These are phyloP conservation scores for Sugiyamaella lignohabitans DNA, from an alignment of 805 yeast genomes.

Conservation along the genomic window DNA sequence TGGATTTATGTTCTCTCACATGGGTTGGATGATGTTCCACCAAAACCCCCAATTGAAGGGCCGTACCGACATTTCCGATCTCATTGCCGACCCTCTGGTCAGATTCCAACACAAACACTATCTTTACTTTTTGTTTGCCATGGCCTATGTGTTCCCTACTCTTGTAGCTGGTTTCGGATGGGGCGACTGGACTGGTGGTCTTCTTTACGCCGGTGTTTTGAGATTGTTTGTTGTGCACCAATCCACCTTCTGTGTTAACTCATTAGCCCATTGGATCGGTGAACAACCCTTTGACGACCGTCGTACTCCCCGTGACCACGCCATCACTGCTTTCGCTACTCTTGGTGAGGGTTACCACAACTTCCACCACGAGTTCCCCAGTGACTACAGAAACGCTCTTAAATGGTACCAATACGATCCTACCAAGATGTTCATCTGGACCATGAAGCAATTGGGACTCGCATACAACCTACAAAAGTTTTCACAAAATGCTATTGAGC, in stretches of 20 bases:
- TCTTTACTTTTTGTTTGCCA: slow-evolving; percentile 42
- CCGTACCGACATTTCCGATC: slow-evolving; percentile 60
- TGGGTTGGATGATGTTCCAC: slow-evolving; percentile 77
- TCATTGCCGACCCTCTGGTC: slow-evolving; percentile 51
- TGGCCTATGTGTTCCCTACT: slow-evolving; percentile 59
- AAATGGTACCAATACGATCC: slow-evolving; percentile 79
- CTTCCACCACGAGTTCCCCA: slow-evolving; percentile 93
- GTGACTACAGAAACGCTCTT: slow-evolving; percentile 74
- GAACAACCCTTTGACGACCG: slow-evolving; percentile 68
- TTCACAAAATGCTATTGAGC: slow-evolving; percentile 56
- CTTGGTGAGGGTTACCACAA: slow-evolving; percentile 91
- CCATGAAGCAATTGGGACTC: slow-evolving; percentile 46
- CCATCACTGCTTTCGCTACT: slow-evolving; percentile 56
- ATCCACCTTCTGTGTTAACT: slow-evolving; percentile 67
- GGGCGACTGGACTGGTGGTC: slow-evolving; percentile 74
- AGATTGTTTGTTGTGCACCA: slow-evolving; percentile 74
- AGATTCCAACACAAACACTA: slow-evolving; percentile 71
- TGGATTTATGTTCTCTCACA: slow-evolving; percentile 75
- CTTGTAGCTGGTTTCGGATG: slow-evolving; percentile 57
- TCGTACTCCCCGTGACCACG: slow-evolving; percentile 67
- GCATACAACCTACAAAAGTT: slow-evolving; percentile 53
- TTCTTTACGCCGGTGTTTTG: slow-evolving; percentile 69
- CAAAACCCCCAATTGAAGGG: slow-evolving; percentile 61
- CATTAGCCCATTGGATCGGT: slow-evolving; percentile 75
- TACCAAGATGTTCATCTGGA: slow-evolving; percentile 65